Evolutionary conservation across 2,329 filamentous ascomycete genomes (phyloP).

Genomic region (Curvularia eragrostidis): DNA sequence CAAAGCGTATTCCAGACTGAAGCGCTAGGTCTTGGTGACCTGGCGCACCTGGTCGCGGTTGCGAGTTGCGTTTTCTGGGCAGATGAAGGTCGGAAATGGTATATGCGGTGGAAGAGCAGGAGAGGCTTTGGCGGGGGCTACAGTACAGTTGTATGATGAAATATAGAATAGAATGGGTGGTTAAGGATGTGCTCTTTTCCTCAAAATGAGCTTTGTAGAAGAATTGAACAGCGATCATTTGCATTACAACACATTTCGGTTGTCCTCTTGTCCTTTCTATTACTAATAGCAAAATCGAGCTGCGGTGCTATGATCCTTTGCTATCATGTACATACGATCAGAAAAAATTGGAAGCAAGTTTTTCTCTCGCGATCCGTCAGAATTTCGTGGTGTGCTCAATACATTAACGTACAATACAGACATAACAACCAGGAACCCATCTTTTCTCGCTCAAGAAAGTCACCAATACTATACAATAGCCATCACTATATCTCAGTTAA

Average conservation of each 20-base stretch:
- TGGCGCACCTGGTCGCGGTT: slow-evolving; percentile 73
- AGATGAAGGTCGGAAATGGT: slow-evolving; percentile 84
- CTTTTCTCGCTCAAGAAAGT: too few species aligned
- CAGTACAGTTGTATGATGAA: slow-evolving; percentile 47
- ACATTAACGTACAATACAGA: too few species aligned
- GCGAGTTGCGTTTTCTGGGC: slow-evolving; percentile 95
- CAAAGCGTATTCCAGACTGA: slow-evolving; percentile 98
- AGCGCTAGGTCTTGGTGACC: slow-evolving; percentile 74
- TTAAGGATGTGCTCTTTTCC: not conserved
- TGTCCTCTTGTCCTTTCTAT: not conserved
- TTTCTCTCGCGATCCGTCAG: not conserved
- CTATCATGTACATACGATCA: not conserved
- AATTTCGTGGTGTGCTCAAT: too few species aligned
- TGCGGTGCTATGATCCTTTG: not conserved
- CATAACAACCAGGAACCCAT: too few species aligned
- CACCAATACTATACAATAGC: too few species aligned
- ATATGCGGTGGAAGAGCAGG: slow-evolving; percentile 53
- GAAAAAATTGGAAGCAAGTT: not conserved
- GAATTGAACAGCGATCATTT: not conserved
- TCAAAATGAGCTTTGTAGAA: not conserved
- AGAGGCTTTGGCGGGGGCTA: slow-evolving; percentile 47
- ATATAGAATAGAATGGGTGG: not conserved
- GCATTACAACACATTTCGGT: not conserved
- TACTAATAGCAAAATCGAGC: not conserved
- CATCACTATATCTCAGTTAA: too few species aligned